phyloP scores from a whole-genome alignment of 2,329 filamentous ascomycete species.

The Cladosporium sp. region DNA sequence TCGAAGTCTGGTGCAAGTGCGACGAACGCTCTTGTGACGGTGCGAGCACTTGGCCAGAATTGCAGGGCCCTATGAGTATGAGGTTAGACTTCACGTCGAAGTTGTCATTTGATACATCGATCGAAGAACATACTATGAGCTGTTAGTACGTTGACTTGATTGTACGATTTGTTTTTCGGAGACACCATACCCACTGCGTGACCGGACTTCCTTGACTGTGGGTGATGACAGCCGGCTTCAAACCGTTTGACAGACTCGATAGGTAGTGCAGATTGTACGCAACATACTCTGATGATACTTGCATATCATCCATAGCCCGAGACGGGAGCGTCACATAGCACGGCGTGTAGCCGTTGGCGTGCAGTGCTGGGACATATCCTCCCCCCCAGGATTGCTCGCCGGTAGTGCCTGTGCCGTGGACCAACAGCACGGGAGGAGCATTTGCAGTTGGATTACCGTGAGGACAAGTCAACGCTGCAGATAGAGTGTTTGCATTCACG shows the following conservation, averaged over 20 bases:
- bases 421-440: slow-evolving; percentile 26
- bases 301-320: slow-evolving; percentile 30
- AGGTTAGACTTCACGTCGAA: too few relatives aligned
- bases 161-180: too few relatives aligned
- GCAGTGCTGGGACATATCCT: slow-evolving; percentile 27
- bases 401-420: slow-evolving; percentile 27
- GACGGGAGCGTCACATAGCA: slow-evolving; percentile 29
- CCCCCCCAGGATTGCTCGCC: slow-evolving; percentile 26
- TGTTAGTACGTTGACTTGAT: too few relatives aligned
- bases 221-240: slow-evolving; percentile 23
- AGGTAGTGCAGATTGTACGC: slow-evolving; percentile 29
- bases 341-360: slow-evolving; percentile 26
- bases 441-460: slow-evolving; percentile 23
- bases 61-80: slow-evolving; percentile 18
- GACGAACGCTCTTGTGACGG: slow-evolving; percentile 23
- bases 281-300: slow-evolving; percentile 28
- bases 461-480: slow-evolving; percentile 27
- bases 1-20: slow-evolving; percentile 27
- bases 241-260: slow-evolving; percentile 23
- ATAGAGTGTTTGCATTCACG: slow-evolving; percentile 19
- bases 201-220: slow-evolving; percentile 29
- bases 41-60: slow-evolving; percentile 28
- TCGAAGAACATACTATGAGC: too few relatives aligned
- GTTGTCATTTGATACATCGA: too few relatives aligned
- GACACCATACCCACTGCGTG: slow-evolving; percentile 22